These are phyloP conservation scores for Cercophora samala DNA, from an alignment of 495 filamentous ascomycete species.

Conservation along the genomic window DNA sequence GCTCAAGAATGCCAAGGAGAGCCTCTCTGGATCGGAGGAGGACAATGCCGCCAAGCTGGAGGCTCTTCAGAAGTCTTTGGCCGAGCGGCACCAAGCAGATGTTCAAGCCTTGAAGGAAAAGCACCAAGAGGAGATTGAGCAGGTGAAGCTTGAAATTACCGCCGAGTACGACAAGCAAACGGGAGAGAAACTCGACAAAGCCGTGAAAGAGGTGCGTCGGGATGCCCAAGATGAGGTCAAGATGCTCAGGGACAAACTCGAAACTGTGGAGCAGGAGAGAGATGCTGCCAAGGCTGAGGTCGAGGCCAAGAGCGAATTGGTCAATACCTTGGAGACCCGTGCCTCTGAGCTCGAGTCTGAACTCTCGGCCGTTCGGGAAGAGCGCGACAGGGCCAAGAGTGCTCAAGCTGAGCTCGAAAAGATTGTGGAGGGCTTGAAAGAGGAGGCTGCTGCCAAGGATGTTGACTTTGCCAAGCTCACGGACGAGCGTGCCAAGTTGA, in stretches of 20 bases:
- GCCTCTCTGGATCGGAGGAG: conserved; percentile 33
- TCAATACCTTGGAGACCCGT: conserved; percentile 38
- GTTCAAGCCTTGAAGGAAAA: conserved; percentile 41
- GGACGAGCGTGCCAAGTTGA: conserved; percentile 41
- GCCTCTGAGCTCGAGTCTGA: conserved; percentile 38
- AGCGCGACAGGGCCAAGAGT: conserved; percentile 36
- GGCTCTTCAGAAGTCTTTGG: conserved; percentile 39
- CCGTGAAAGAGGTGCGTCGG: conserved; percentile 41
- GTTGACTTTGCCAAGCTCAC: conserved; percentile 45
- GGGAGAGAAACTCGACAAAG: background rate
- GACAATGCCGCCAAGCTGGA: conserved; percentile 43
- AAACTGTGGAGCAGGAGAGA: conserved; percentile 33
- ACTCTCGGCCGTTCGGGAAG: conserved; percentile 37
- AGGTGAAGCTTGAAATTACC: conserved; percentile 27
- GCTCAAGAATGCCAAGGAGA: conserved; percentile 34
- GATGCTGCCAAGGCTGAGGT: conserved; percentile 42
- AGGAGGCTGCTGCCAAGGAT: conserved; percentile 41
- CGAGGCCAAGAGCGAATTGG: conserved; percentile 29
- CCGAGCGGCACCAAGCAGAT: conserved; percentile 40
- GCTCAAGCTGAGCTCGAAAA: conserved; percentile 42
- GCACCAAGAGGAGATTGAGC: conserved; percentile 40
- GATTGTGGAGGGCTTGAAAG: conserved; percentile 35
- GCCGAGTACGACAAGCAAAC: conserved; percentile 36
- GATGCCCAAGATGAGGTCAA: conserved; percentile 45
- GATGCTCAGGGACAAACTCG: conserved; percentile 39